Conservation (phyloP, 768 basidiomycete genomes). For the Pleurotus pulmonarius region DNA sequence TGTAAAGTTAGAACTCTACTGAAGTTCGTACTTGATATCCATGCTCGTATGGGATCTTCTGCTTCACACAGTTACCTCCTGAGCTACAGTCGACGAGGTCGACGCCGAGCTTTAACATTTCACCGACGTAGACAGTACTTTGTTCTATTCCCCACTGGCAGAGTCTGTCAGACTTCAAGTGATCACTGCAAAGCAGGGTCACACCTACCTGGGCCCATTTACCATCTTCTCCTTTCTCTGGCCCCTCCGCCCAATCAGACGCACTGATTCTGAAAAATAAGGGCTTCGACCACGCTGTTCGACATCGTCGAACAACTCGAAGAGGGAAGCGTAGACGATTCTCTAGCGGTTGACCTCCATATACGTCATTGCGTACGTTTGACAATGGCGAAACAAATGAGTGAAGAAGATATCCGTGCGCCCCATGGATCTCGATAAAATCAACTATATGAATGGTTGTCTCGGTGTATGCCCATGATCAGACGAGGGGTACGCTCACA, state of each 20-base stretch:
- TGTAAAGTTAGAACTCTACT: too few species aligned
- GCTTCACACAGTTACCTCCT: slow-evolving; percentile 61
- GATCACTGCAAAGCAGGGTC: too few species aligned
- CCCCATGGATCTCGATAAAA: slow-evolving; percentile 70
- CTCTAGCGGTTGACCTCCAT: slow-evolving; percentile 65
- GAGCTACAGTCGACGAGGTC: slow-evolving; percentile 75
- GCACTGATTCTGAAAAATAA: slow-evolving; percentile 72
- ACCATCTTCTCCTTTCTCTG: slow-evolving; percentile 52
- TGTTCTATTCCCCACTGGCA: slow-evolving; percentile 74
- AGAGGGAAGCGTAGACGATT: slow-evolving; percentile 72
- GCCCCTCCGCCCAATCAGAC: slow-evolving; percentile 59
- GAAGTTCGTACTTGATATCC: slow-evolving; percentile 56
- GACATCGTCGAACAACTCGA: slow-evolving; percentile 47
- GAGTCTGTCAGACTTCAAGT: too few species aligned
- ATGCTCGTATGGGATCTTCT: slow-evolving; percentile 52
- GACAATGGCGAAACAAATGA: slow-evolving; percentile 72
- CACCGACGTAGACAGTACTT: slow-evolving; percentile 52
- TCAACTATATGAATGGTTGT: slow-evolving; percentile 39
- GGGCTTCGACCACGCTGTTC: slow-evolving; percentile 63
- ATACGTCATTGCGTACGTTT: slow-evolving; percentile 66
- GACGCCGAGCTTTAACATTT: slow-evolving; percentile 58
- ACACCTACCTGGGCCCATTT: slow-evolving; percentile 42
- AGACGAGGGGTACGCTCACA: slow-evolving; percentile 32
- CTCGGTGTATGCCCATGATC: neutral
- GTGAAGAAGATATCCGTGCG: slow-evolving; percentile 69